Evolutionary conservation across 768 basidiomycete species (phyloP).

Genomic region (Boletus coccyginus): DNA sequence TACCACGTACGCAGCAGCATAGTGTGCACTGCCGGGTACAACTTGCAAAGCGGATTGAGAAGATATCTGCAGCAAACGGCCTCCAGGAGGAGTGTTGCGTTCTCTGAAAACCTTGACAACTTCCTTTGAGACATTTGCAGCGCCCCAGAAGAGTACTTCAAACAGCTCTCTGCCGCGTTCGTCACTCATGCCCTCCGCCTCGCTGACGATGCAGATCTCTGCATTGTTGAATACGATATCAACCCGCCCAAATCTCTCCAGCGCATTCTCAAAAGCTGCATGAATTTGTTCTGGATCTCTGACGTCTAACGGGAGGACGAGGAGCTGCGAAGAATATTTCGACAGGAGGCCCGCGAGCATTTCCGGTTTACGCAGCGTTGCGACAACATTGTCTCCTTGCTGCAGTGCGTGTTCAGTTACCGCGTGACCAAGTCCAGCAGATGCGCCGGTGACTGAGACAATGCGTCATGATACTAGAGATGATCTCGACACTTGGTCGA

Average conservation of each 20-base stretch:
- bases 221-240: constrained; percentile 50
- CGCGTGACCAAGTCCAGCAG: constrained; percentile 37
- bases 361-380: constrained; percentile 36
- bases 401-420: constrained; percentile 34
- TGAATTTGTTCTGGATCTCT: constrained; percentile 29
- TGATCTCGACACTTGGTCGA: background rate
- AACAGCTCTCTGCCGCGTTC: constrained; percentile 35
- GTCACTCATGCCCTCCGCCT: constrained; percentile 38
- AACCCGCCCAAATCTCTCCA: constrained; percentile 38
- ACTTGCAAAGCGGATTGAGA: constrained; percentile 29
- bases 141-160: constrained; percentile 40
- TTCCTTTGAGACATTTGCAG: constrained; percentile 31
- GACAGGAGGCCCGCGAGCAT: constrained; percentile 29
- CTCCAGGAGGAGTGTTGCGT: constrained; percentile 38
- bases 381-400: constrained; percentile 41
- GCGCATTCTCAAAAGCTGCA: constrained; percentile 33
- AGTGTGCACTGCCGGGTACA: constrained; percentile 15
- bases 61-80: constrained; percentile 37
- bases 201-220: constrained; percentile 27
- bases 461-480: background rate
- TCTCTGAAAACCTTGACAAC: constrained; percentile 37
- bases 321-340: constrained; percentile 32
- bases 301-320: constrained; percentile 42
- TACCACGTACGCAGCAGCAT: constrained; percentile 26
- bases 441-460: constrained; percentile 39